These are phyloP conservation scores for Aegilops umbellulata DNA, from an alignment of 176 grass and related monocot genomes.

Conservation along the genomic window DNA sequence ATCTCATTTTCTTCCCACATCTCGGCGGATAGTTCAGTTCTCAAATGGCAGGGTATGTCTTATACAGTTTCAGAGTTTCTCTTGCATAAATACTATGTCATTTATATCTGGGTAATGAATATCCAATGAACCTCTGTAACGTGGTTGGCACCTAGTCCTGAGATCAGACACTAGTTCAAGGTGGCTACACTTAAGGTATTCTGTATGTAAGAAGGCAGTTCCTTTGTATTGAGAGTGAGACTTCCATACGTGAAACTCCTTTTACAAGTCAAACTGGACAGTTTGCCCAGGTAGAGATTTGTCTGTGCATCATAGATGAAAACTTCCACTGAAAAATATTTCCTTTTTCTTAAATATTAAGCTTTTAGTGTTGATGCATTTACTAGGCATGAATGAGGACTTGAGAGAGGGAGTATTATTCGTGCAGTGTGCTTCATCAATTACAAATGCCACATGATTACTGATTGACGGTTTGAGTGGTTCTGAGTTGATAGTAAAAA, in stretches of 20 bases:
- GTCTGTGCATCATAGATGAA: not conserved
- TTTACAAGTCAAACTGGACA: not conserved
- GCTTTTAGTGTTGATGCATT: not conserved
- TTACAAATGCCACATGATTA: not conserved
- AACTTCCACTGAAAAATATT: not conserved
- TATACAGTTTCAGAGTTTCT: not conserved
- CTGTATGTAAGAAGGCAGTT: not conserved
- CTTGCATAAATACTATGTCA: not conserved
- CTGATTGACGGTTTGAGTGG: not conserved
- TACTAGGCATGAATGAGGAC: not conserved
- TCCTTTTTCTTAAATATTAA: not conserved
- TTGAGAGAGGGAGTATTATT: not conserved
- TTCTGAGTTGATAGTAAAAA: not conserved
- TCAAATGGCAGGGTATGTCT: constrained; percentile 79
- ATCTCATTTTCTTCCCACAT: constrained; percentile 89
- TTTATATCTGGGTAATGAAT: constrained; percentile 10
- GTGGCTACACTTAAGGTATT: not conserved
- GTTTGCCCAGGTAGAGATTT: not conserved
- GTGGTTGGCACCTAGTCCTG: constrained; percentile 13
- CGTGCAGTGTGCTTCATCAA: not conserved
- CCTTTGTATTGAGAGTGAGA: not conserved
- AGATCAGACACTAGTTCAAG: not conserved
- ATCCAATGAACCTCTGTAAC: not conserved
- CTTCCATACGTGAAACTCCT: not conserved
- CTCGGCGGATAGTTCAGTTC: constrained; percentile 92